Base-by-base conservation (phyloP, 148 eudicot species). In the Fagopyrum tataricum region DNA sequence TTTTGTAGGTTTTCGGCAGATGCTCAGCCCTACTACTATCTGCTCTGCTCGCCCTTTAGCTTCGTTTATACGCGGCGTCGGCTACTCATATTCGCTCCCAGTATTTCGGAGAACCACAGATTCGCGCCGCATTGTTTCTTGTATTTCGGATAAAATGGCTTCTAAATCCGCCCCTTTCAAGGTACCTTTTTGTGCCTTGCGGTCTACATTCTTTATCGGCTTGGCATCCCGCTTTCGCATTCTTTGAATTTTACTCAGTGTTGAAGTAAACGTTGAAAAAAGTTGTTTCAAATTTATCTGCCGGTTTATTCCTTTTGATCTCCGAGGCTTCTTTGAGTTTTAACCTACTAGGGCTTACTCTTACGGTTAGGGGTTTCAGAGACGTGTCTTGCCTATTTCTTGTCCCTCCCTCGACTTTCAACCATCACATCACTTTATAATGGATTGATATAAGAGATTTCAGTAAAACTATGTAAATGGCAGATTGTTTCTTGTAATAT, bases 141-240 rank as follows among this genome's bases (percentile, higher is more conserved):
- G 43, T 58, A 39, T 26, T 10, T 39, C 72, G 41, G 56, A 44
- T 64, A 37, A 76, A 48, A 42, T 67, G 73, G 42, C 59, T 43
- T 48, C 46, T 21, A 3, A 14, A 17, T 62, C 46, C 44, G 58
- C 7, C 5, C 23, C 42, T 67, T 51, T 71, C 17, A 44, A 64
- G 51, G 75, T 62, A 64, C 5, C 31, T 44, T 44, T 67, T 3
- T 0, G 43, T 26, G 46, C 12, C 23, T 24, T 18, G 26, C 62
- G 21, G 12, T 56, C 6, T 64, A 14, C 69, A 5, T 37, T 4
- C 40, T 64, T 39, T 31, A 31, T 31, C 2, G 37, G 37, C 37
- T 31, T 31, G 37, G 37, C 37, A 31, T 31, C 37, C 69, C 39
- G 66, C 39, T 24, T 49, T 64, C 69, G 69, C 69, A n/a, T n/a